Conservation (phyloP, 495 filamentous ascomycete species). For the Lasiosphaeria miniovina region DNA sequence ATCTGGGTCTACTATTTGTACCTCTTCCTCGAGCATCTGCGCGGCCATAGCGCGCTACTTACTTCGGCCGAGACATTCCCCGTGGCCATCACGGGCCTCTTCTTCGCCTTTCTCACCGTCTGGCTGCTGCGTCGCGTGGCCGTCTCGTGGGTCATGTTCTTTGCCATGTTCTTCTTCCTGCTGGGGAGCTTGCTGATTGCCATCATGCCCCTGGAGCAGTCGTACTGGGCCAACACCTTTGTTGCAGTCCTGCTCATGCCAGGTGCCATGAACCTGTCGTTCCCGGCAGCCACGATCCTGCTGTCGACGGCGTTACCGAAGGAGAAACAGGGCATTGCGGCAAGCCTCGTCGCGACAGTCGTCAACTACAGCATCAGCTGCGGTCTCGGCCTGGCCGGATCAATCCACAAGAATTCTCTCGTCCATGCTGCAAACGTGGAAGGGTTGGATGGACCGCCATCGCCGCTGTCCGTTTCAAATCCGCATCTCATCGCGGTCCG, state of each 20-base stretch:
- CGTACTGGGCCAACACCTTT: slow-evolving; percentile 61
- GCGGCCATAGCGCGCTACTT: slow-evolving; percentile 44
- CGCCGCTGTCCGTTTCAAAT: slow-evolving; percentile 2
- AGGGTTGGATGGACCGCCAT: slow-evolving; percentile 2
- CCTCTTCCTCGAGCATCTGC: slow-evolving; percentile 51
- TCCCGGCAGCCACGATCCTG: slow-evolving; percentile 50
- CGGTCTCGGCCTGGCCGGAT: slow-evolving; percentile 47
- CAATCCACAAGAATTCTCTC: slow-evolving; percentile 29
- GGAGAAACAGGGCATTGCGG: slow-evolving; percentile 59
- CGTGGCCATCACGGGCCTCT: slow-evolving; percentile 33
- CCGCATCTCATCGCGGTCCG: slow-evolving; percentile 18
- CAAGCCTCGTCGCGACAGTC: slow-evolving; percentile 41
- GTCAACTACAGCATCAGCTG: slow-evolving; percentile 45
- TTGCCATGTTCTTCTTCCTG: slow-evolving; percentile 47
- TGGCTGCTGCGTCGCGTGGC: slow-evolving; percentile 41
- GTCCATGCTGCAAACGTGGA: background rate
- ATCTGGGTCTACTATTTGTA: slow-evolving; percentile 58
- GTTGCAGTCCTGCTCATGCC: slow-evolving; percentile 53
- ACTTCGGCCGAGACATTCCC: slow-evolving; percentile 27
- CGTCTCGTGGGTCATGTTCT: slow-evolving; percentile 46
- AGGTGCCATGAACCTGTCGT: slow-evolving; percentile 51
- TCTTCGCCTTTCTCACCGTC: slow-evolving; percentile 41
- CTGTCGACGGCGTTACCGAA: slow-evolving; percentile 52
- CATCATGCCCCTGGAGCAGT: slow-evolving; percentile 44
- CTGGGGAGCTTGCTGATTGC: slow-evolving; percentile 44